Conservation (phyloP, 2,329 filamentous ascomycete species). For the Hypoxylon sp. region DNA sequence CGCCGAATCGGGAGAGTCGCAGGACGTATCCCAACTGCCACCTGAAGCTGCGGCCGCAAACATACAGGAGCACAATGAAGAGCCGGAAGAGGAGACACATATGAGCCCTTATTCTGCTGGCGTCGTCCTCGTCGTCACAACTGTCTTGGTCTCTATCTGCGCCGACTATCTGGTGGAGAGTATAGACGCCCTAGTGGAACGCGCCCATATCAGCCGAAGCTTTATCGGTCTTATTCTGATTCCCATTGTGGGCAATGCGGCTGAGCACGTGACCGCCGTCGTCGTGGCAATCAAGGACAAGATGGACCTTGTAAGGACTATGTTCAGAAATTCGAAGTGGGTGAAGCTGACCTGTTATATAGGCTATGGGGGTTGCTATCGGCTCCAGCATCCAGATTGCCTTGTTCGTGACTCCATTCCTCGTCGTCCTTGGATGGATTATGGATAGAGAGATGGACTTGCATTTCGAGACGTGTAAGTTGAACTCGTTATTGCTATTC, state of each 20-base stretch:
- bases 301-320: constrained; percentile 69
- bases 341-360: constrained; percentile 47
- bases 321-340: background rate
- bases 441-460: constrained; percentile 81
- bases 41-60: constrained; percentile 40
- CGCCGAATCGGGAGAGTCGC: constrained; percentile 58
- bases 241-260: constrained; percentile 84
- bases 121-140: constrained; percentile 77
- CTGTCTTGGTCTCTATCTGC: constrained; percentile 78
- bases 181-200: constrained; percentile 79
- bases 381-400: constrained; percentile 88
- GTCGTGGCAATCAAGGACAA: constrained; percentile 84
- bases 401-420: constrained; percentile 82
- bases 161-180: constrained; percentile 84
- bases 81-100: constrained; percentile 62
- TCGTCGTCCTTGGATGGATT: constrained; percentile 85
- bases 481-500: constrained; percentile 1
- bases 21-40: constrained; percentile 39
- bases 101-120: constrained; percentile 75
- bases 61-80: constrained; percentile 57
- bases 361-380: constrained; percentile 83
- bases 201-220: constrained; percentile 80
- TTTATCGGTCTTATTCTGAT: constrained; percentile 86
- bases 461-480: constrained; percentile 79
- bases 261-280: constrained; percentile 85